Evolutionary conservation across 352 stramenopile species (phyloP), one percentile per base, ranked within the genome.

Genomic region (Phytophthora melonis): DNA sequence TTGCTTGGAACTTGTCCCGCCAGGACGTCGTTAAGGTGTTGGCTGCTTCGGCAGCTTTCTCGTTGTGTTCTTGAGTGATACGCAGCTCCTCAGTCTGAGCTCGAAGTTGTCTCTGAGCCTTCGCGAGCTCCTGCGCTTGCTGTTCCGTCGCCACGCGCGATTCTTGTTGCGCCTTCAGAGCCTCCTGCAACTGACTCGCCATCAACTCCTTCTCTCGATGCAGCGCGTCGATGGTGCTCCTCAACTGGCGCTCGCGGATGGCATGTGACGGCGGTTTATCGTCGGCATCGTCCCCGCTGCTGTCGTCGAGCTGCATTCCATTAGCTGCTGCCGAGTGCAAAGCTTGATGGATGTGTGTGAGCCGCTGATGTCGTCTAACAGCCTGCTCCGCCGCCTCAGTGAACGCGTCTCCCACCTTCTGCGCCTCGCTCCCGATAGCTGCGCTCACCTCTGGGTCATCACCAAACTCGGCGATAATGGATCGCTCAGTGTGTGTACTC

Each of bases 131-230:
- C 23, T 89, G 78, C 23, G 77, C 72, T 75, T 90, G 83, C n/a
- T 87, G 82, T 32, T 92, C 83, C 41, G 78, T 78, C 13, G 60
- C 61, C 34, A 77, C 63, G 1, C 83, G 58, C 60, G 85, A 76
- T 34, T 90, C 78, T 45, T 81, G 80, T 58, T 91, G 78, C 30
- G 76, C 57, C 13, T 75, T 76, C 21, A 87, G 50, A n/a, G 88
- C 83, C 36, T 92, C 87, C 32, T 91, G 75, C 13, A 92, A 56
- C 53, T 93, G 87, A n/a, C 39, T 64, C 11, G 86, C 63, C n/a
- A 91, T 70, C 62, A 85, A 77, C 2, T 69, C 65, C 30, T 92
- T 92, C 67, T 93, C 87, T 47, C 83, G 90, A 66, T 88, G 80
- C 18, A 92, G 68, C 9, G 80, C 79, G 0, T 90, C 80, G 6